Percentiles rank a stretch among this genome's conserved stretches.
Conservation (phyloP, 257 asterid species). For the Scutellaria baicalensis region DNA sequence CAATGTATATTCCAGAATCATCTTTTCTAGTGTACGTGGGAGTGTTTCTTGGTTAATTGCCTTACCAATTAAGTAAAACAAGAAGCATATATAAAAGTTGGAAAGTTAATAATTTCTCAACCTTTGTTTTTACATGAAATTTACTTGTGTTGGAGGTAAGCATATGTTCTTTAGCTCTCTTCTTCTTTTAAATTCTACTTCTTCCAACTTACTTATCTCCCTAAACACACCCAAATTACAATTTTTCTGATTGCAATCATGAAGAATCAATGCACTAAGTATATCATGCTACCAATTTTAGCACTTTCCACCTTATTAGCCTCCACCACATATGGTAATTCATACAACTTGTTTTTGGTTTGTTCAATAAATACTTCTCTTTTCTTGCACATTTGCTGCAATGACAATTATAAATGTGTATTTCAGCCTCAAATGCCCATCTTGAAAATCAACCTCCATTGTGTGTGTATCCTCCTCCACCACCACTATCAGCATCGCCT, state of each 20-base stretch:
- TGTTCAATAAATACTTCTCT: not conserved
- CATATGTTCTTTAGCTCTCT: constrained; percentile 5
- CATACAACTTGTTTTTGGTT: not conserved
- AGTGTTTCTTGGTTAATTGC: no score
- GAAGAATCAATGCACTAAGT: not conserved
- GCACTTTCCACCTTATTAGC: constrained; percentile 9
- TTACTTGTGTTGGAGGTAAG: constrained; percentile 22
- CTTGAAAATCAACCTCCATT: constrained; percentile 1
- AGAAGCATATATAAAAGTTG: not conserved
- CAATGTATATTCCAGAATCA: no score
- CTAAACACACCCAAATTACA: not conserved
- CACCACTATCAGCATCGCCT: not conserved
- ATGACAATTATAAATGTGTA: no score
- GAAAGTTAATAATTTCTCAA: not conserved
- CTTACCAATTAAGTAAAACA: no score
- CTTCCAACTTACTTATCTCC: not conserved
- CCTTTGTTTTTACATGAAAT: not conserved
- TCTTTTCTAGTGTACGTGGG: no score
- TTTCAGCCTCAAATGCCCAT: no score
- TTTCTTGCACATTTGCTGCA: not conserved
- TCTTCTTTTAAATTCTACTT: not conserved
- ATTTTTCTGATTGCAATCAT: not conserved
- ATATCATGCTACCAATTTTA: not conserved
- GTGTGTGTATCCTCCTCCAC: constrained; percentile 21
- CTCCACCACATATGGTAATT: constrained; percentile 11